A percentile compares a stretch with the other conserved stretches of the same genome.
phyloP scores from a whole-genome alignment of 306 rosid species.

The Castanea crenata region DNA sequence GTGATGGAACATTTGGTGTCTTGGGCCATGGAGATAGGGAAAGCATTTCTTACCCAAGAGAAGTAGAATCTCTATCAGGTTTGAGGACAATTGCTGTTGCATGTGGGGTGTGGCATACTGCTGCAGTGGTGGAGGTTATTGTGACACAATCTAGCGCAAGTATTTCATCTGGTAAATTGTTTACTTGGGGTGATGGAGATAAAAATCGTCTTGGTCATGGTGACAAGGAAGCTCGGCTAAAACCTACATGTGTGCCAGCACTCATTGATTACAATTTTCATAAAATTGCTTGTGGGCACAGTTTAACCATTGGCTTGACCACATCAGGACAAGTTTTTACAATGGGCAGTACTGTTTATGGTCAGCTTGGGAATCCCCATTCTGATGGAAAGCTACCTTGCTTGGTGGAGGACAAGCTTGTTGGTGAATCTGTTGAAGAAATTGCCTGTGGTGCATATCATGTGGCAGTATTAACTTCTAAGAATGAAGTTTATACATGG shows the following conservation, averaged over 20 bases:
- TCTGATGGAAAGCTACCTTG: constrained; percentile 89
- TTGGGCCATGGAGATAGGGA: constrained; percentile 90
- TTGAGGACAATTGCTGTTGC: constrained; percentile 88
- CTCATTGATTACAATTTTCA: constrained; percentile 86
- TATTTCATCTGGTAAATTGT: constrained; percentile 78
- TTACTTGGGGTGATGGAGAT: constrained; percentile 99
- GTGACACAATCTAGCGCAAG: constrained; percentile 79
- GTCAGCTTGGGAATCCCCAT: constrained; percentile 94
- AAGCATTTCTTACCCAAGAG: constrained; percentile 74
- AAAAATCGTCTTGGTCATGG: constrained; percentile 97
- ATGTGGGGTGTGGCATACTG: constrained; percentile 99
- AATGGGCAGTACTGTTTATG: constrained; percentile 96
- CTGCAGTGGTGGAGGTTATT: constrained; percentile 94
- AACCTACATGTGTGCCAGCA: constrained; percentile 88
- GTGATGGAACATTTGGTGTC: constrained; percentile 97
- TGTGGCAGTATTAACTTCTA: constrained; percentile 78
- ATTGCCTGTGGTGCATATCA: constrained; percentile 98
- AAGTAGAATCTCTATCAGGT: constrained; percentile 83
- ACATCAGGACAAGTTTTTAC: constrained; percentile 83
- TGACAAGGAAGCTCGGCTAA: constrained; percentile 86
- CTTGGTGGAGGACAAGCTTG: constrained; percentile 76
- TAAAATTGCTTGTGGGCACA: constrained; percentile 92
- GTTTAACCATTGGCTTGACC: constrained; percentile 89
- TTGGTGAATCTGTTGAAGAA: constrained; percentile 71
- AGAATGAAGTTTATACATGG: constrained; percentile 98